A percentile compares a stretch with the other conserved stretches of the same genome.
Evolutionary conservation across 768 basidiomycete species (phyloP).

Genomic region (Kwoniella sp.): DNA sequence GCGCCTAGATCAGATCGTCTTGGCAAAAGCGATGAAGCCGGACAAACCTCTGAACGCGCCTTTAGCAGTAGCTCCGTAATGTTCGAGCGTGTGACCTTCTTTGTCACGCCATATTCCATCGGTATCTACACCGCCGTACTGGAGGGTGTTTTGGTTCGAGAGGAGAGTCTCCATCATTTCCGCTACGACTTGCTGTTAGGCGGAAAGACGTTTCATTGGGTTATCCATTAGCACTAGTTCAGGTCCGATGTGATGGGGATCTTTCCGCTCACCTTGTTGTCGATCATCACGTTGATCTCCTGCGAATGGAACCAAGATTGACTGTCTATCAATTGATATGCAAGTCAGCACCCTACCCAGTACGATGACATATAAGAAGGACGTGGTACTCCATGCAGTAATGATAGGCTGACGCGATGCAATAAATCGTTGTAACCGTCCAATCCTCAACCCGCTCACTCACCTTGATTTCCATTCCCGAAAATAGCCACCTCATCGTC

Average conservation of each 20-base stretch:
- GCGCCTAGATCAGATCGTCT: slow-evolving; percentile 42
- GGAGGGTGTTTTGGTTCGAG: slow-evolving; percentile 60
- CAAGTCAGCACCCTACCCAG: background rate
- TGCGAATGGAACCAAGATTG: slow-evolving; percentile 75
- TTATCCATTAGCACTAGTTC: too few relatives aligned
- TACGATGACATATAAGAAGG: too few relatives aligned
- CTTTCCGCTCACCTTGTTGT: slow-evolving; percentile 58
- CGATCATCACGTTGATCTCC: slow-evolving; percentile 69
- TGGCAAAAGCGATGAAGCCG: slow-evolving; percentile 50
- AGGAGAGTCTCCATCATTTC: slow-evolving; percentile 62
- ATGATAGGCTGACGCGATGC: too few relatives aligned
- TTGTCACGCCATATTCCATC: slow-evolving; percentile 66
- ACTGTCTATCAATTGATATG: slow-evolving; percentile 57
- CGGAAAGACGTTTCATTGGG: too few relatives aligned
- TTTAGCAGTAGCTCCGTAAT: slow-evolving; percentile 48
- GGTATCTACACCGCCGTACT: slow-evolving; percentile 60
- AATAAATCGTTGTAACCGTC: too few relatives aligned
- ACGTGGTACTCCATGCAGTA: too few relatives aligned
- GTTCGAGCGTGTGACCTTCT: slow-evolving; percentile 58
- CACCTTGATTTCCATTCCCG: slow-evolving; percentile 72
- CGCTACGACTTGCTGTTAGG: slow-evolving; percentile 56
- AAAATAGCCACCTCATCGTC: slow-evolving; percentile 68
- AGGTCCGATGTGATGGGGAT: too few relatives aligned
- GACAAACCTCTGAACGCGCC: slow-evolving; percentile 50
- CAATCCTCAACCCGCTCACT: background rate